These are phyloP conservation scores for Telopea speciosissima DNA, from an alignment of 177 flowering plant genomes.

Conservation along the genomic window DNA sequence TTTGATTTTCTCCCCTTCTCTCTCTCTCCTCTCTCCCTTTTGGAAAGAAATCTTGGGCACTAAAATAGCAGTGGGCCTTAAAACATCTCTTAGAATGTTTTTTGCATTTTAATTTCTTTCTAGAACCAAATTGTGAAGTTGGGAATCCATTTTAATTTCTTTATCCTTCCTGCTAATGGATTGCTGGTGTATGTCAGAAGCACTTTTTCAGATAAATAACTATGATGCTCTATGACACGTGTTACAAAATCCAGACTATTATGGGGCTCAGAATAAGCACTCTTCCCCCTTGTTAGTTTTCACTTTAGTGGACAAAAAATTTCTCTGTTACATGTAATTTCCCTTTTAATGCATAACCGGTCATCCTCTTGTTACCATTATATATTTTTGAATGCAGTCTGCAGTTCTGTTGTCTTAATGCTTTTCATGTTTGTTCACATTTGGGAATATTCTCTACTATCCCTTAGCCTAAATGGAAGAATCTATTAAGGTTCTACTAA, in stretches of 20 bases:
- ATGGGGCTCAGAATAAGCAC: background rate
- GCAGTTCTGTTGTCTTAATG: background rate
- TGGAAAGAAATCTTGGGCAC: too few species aligned
- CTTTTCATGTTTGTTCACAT: background rate
- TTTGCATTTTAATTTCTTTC: too few species aligned
- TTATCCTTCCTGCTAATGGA: background rate
- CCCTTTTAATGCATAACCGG: background rate
- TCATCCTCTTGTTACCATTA: background rate
- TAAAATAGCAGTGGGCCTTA: too few species aligned
- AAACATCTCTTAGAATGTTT: too few species aligned
- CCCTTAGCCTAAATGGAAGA: background rate
- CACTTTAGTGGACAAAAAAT: background rate
- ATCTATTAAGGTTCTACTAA: background rate
- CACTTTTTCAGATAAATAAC: background rate
- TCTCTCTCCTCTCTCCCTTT: too few species aligned
- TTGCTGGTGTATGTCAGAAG: background rate
- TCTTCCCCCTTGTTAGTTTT: background rate
- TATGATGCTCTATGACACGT: too few species aligned
- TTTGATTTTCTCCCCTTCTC: too few species aligned
- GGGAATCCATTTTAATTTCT: too few species aligned
- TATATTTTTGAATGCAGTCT: background rate
- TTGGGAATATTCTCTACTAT: background rate
- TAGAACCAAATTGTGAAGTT: too few species aligned
- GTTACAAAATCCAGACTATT: background rate
- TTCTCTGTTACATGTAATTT: background rate